Conservation (phyloP, 1,139 yeast species). For the Trichomonascaceae sp. region DNA sequence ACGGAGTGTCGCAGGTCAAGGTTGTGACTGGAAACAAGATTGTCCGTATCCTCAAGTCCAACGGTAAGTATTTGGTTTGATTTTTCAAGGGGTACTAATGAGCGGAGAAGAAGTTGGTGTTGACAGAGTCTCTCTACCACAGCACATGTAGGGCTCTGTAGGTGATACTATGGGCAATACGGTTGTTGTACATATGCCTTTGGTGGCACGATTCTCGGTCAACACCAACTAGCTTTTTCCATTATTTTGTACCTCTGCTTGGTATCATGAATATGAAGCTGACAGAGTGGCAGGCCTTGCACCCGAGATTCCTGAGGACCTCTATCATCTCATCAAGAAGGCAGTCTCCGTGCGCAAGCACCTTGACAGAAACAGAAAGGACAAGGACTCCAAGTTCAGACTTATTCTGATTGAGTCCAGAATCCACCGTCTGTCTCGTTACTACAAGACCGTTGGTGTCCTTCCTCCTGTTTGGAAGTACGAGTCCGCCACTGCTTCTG, state of each 20-base stretch:
- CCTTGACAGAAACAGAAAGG: conserved; percentile 99
- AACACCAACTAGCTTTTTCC: no score
- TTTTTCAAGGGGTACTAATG: neutral
- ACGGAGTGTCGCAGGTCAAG: conserved; percentile 97
- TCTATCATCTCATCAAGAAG: conserved; percentile 97
- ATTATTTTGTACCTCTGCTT: conserved; percentile 25
- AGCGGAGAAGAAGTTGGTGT: conserved; percentile 1
- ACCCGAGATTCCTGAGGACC: conserved; percentile 99
- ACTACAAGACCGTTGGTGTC: conserved; percentile 98
- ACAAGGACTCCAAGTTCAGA: conserved; percentile 99
- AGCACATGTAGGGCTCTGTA: no score
- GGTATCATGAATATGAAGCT: conserved; percentile 20
- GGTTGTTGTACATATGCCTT: no score
- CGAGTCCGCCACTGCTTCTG: conserved; percentile 99
- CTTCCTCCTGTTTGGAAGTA: conserved; percentile 99
- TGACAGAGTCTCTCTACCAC: no score
- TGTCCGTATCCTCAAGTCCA: conserved; percentile 96
- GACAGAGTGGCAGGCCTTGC: conserved; percentile 52
- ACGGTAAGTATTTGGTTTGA: conserved; percentile 43
- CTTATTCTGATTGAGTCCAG: conserved; percentile 99
- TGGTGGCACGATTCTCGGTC: no score
- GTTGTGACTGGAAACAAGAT: conserved; percentile 98
- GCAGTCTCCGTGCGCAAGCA: conserved; percentile 99
- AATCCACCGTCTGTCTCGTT: conserved; percentile 99
- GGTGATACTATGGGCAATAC: no score